Conservation (phyloP, 352 stramenopile genomes). For the Globisporangium solare region DNA sequence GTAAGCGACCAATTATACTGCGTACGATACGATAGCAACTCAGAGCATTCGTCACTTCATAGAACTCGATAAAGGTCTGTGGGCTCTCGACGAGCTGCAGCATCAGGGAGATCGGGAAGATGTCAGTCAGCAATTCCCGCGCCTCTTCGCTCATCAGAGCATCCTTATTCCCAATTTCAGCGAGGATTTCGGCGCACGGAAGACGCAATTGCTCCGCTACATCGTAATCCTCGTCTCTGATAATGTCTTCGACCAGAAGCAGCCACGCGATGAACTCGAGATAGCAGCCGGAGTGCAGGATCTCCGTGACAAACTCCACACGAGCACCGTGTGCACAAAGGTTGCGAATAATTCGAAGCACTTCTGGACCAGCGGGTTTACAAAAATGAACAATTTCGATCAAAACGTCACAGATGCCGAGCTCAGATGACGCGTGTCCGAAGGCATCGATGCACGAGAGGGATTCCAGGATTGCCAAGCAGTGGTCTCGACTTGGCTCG, state of each 20-base stretch:
- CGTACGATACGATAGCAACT: too few relatives aligned
- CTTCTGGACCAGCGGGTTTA: conserved; percentile 43
- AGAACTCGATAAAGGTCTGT: conserved; percentile 50
- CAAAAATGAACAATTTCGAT: conserved; percentile 71
- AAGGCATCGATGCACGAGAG: conserved; percentile 59
- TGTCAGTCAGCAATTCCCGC: conserved; percentile 47
- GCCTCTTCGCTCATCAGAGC: conserved; percentile 46
- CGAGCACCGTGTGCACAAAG: conserved; percentile 46
- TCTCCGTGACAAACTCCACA: conserved; percentile 45
- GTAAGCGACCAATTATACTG: too few relatives aligned
- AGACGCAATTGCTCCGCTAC: conserved; percentile 48
- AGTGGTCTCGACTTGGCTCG: conserved; percentile 53
- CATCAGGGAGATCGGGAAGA: conserved; percentile 64
- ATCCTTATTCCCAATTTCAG: conserved; percentile 46
- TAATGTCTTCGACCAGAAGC: conserved; percentile 54
- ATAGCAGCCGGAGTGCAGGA: conserved; percentile 67
- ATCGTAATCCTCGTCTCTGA: conserved; percentile 59
- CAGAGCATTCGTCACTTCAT: conserved; percentile 28
- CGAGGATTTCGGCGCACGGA: conserved; percentile 58
- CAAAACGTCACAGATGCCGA: conserved; percentile 74
- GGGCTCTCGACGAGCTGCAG: conserved; percentile 50
- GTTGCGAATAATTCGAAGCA: conserved; percentile 62
- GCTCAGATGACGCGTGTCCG: conserved; percentile 34
- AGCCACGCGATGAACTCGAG: conserved; percentile 81
- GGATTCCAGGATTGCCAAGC: conserved; percentile 46